These are phyloP conservation scores for Kluyveromyces dobzhanskii DNA, from an alignment of 805 yeast species.

Conservation along the genomic window DNA sequence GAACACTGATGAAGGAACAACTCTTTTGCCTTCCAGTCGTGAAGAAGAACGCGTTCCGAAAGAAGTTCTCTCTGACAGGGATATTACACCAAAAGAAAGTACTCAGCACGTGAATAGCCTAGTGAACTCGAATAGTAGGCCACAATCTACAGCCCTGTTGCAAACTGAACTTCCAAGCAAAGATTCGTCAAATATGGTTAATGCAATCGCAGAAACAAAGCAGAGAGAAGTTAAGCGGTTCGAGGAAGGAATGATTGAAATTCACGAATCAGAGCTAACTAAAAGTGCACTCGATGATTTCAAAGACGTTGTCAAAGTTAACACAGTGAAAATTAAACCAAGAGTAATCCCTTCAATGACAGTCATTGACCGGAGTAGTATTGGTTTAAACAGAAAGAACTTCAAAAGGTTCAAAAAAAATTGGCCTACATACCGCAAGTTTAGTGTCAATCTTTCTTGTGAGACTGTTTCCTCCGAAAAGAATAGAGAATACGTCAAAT, in stretches of 20 bases:
- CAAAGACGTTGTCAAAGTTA: constrained; percentile 19
- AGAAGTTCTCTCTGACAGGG: no score
- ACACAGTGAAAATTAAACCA: not conserved
- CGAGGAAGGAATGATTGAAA: constrained; percentile 18
- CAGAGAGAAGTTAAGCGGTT: constrained; percentile 23
- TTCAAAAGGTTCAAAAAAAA: constrained; percentile 33
- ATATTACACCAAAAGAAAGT: no score
- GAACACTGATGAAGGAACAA: no score
- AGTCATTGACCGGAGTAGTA: no score
- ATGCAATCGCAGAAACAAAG: constrained; percentile 28
- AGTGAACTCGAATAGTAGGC: not conserved
- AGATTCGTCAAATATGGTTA: not conserved
- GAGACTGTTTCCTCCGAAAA: not conserved
- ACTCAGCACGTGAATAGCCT: not conserved
- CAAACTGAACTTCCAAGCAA: not conserved
- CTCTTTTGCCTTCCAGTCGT: no score
- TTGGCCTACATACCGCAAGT: constrained; percentile 11
- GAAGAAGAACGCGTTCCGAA: no score
- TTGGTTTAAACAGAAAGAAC: constrained; percentile 30
- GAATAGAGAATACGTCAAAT: constrained; percentile 1
- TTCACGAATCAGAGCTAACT: constrained; percentile 22
- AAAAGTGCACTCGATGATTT: constrained; percentile 26
- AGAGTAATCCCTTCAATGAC: constrained; percentile 8
- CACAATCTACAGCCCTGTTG: not conserved
- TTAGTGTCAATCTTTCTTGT: no score